Percentiles rank a stretch among this genome's conserved stretches.
Conservation (phyloP, 2,329 filamentous ascomycete species). For the Pestalotiopsis sp. region DNA sequence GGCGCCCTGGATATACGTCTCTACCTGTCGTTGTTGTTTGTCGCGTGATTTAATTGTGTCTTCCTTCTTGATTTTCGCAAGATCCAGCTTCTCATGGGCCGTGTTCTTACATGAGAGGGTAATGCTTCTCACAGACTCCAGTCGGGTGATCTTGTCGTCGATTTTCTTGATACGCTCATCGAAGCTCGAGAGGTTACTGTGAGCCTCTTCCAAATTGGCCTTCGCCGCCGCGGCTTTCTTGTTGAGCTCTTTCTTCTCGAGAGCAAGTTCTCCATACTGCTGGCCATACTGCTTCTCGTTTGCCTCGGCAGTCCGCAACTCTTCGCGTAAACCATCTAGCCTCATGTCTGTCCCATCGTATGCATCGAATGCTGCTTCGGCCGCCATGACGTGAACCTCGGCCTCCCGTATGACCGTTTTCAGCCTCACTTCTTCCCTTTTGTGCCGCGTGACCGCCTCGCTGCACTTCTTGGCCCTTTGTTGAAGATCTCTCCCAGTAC, state of each 20-base stretch:
- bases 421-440: conserved; percentile 42
- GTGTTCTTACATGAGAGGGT: conserved; percentile 65
- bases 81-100: conserved; percentile 54
- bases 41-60: conserved; percentile 51
- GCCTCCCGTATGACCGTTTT: conserved; percentile 60
- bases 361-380: conserved; percentile 64
- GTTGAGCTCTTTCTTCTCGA: conserved; percentile 53
- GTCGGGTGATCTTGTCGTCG: conserved; percentile 52
- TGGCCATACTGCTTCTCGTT: conserved; percentile 51
- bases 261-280: conserved; percentile 55
- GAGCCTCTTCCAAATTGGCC: conserved; percentile 35
- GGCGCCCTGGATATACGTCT: conserved; percentile 59
- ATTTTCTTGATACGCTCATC: conserved; percentile 57
- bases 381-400: conserved; percentile 57
- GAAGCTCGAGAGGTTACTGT: conserved; percentile 38
- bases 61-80: conserved; percentile 47
- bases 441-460: conserved; percentile 47
- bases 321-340: conserved; percentile 59
- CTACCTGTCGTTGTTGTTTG: conserved; percentile 49
- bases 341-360: conserved; percentile 70
- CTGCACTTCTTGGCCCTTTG: conserved; percentile 52
- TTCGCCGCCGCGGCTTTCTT: conserved; percentile 42
- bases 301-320: conserved; percentile 56
- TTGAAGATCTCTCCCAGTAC: conserved; percentile 48
- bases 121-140: conserved; percentile 51